Conservation (phyloP, 108 stramenopile genomes). For the Skeletonema tropicum region DNA sequence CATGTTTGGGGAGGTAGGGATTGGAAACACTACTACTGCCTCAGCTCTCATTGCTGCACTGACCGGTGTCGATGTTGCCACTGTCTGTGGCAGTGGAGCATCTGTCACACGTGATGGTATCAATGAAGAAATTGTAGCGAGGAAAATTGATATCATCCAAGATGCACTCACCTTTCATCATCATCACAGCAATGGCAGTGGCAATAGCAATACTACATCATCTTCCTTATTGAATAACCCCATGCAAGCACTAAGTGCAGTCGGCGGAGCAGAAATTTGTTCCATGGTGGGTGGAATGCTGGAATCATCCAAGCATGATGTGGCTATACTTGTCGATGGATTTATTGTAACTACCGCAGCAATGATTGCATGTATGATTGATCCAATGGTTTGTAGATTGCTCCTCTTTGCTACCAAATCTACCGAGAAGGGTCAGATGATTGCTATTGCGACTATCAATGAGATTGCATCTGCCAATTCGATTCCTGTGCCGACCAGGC, state of each 20-base stretch:
- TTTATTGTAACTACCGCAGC: conserved; percentile 80
- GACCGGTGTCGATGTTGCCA: conserved; percentile 39
- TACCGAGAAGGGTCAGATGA: conserved; percentile 63
- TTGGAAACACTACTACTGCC: conserved; percentile 84
- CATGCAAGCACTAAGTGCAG: conserved; percentile 33
- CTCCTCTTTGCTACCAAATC: conserved; percentile 73
- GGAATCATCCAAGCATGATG: conserved; percentile 51
- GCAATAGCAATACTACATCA: too few relatives aligned
- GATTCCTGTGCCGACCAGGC: conserved; percentile 49
- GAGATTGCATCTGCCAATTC: conserved; percentile 48
- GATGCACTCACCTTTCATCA: conserved; percentile 46
- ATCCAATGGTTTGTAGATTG: conserved; percentile 50
- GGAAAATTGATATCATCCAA: conserved; percentile 67
- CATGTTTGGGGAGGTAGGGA: conserved; percentile 82
- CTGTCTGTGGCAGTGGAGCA: conserved; percentile 71
- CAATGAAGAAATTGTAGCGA: conserved; percentile 46
- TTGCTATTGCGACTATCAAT: conserved; percentile 56
- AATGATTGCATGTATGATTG: conserved; percentile 63
- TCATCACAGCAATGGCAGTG: conserved; percentile 32
- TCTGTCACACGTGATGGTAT: conserved; percentile 54
- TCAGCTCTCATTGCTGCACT: conserved; percentile 64
- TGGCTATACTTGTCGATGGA: conserved; percentile 81
- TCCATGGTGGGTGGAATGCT: conserved; percentile 79
- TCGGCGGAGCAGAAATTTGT: conserved; percentile 85
- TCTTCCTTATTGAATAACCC: conserved; percentile 12